phyloP scores from a whole-genome alignment of 768 basidiomycete species.

The Lentinula sp. region DNA sequence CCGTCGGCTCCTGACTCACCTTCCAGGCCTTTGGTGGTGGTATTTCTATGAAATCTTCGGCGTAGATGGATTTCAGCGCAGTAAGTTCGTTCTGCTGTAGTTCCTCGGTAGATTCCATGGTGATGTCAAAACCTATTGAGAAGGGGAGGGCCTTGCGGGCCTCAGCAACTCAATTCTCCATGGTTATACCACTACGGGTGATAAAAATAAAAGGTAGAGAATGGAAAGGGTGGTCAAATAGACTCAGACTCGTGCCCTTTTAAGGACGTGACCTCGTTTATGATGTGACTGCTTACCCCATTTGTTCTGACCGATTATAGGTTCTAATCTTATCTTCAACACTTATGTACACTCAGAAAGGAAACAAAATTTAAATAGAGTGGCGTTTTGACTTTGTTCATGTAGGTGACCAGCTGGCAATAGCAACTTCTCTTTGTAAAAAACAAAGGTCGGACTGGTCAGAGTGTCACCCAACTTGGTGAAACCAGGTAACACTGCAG shows the following conservation, averaged over 20 bases:
- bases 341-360: not conserved
- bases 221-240: not conserved
- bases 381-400: not conserved
- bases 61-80: constrained; percentile 76
- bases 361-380: not conserved
- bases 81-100: constrained; percentile 65
- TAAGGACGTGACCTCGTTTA: not conserved
- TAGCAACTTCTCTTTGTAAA: too few species aligned
- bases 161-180: constrained; percentile 8
- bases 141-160: constrained; percentile 5
- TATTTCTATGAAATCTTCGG: constrained; percentile 66
- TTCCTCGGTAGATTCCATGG: constrained; percentile 70
- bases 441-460: too few species aligned
- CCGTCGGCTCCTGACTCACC: constrained; percentile 29
- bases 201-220: not conserved
- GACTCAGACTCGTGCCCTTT: not conserved
- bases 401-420: too few species aligned
- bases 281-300: not conserved
- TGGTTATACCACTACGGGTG: constrained; percentile 6
- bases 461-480: too few species aligned
- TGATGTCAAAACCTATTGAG: constrained; percentile 6
- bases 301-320: not conserved
- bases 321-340: not conserved
- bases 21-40: constrained; percentile 83
- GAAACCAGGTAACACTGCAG: not conserved